Percentiles rank a stretch among this genome's conserved stretches.
These are phyloP conservation scores for Colletotrichum sp. DNA, from an alignment of 2,329 filamentous ascomycete species.

Conservation along the genomic window DNA sequence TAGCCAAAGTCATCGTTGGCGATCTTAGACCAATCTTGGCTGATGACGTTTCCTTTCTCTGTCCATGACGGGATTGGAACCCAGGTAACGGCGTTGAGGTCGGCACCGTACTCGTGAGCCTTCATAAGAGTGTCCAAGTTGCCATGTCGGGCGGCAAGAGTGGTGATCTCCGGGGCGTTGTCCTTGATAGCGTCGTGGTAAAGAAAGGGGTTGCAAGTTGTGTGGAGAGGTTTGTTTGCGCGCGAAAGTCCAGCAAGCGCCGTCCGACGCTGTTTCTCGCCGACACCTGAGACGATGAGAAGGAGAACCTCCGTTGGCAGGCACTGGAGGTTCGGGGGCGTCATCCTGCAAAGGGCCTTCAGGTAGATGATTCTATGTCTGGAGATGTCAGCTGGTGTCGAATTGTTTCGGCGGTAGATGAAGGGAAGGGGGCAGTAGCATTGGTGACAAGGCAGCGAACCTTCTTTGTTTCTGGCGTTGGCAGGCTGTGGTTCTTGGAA, in stretches of 20 bases:
- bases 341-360: background rate
- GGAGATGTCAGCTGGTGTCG: background rate
- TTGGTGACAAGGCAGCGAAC: background rate
- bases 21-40: too few species aligned
- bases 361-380: background rate
- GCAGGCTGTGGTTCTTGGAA: background rate
- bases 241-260: background rate
- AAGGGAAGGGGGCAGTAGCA: background rate
- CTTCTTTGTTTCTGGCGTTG: fast-evolving
- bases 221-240: fast-evolving
- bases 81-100: background rate
- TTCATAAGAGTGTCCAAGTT: background rate
- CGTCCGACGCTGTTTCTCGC: fast-evolving
- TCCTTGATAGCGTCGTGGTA: fast-evolving
- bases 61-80: background rate
- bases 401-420: background rate
- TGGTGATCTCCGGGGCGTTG: background rate
- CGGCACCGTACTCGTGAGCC: background rate
- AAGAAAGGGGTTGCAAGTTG: fast-evolving
- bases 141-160: background rate
- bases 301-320: background rate
- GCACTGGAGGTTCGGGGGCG: background rate
- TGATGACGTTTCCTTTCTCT: too few species aligned
- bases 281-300: background rate
- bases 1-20: background rate